Evolutionary conservation across 78 protist species (phyloP).

Genomic region (Dictyostelium discoideum): DNA sequence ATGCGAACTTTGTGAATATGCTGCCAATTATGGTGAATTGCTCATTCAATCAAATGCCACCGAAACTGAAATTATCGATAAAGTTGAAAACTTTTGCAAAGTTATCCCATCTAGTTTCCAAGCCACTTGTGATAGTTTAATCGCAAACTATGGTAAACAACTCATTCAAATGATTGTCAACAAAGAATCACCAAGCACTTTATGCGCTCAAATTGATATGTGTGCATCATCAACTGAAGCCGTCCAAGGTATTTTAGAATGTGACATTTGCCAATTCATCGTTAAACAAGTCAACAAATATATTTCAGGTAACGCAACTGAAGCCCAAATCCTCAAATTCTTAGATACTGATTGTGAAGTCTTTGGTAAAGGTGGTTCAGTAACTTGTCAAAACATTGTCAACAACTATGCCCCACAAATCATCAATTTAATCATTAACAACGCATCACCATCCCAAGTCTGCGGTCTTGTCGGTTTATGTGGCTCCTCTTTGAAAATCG

Average conservation of each 20-base stretch:
- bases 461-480: constrained; percentile 1
- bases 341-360: neutral
- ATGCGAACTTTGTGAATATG: neutral
- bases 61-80: neutral
- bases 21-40: neutral
- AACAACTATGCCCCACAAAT: constrained; percentile 6
- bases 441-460: neutral
- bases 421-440: neutral
- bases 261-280: neutral
- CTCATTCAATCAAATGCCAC: neutral
- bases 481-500: neutral
- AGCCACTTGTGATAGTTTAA: neutral
- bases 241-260: neutral
- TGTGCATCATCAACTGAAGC: neutral
- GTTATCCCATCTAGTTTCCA: neutral
- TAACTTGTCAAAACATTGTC: constrained; percentile 16
- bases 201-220: neutral
- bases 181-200: neutral
- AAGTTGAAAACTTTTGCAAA: neutral
- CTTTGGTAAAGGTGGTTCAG: neutral
- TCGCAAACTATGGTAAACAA: neutral
- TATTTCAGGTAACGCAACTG: constrained; percentile 1
- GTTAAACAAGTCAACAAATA: constrained; percentile 9
- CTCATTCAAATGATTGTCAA: neutral
- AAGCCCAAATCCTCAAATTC: constrained; percentile 7